Base-by-base conservation (phyloP, 106 monocot species). In the Dendrobium chrysotoxum region DNA sequence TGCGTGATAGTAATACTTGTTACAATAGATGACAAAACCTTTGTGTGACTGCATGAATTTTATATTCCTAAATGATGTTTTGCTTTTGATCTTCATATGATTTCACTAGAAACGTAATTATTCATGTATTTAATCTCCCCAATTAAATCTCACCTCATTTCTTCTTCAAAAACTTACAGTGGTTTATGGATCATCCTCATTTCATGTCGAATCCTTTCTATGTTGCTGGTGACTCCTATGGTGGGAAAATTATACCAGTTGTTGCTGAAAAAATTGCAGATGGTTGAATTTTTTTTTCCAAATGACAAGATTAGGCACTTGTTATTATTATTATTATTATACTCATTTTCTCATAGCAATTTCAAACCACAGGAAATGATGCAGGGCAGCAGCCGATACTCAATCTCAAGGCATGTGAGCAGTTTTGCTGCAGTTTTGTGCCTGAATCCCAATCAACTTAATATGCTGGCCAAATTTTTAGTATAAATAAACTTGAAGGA, bases 191-290 rank as follows among this genome's bases (percentile, higher is more conserved):
- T 44, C 44, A 76, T 26, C 78, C 53, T 4, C 30, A 57, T 26
- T 78, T 78, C 55, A 7, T 58, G 16, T 78, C 55, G 10, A 78
- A 78, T 58, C 78, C 78, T 38, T 39, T 78, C 18, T 78, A 78
- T 78, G 21, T 78, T 58, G 57, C 78, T 78, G 78, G 78, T 31
- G 78, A 78, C 28, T 78, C 78, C 17, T 78, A 78, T 57, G 78
- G 55, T 31, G 78, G 78, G 30, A 78, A 78, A 21, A 39, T 78
- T 54, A 25, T 57, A 35, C 78, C 78, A 77, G 17, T 77, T 77
- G 77, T 77, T 53, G 77, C 53, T 23, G 20, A 50, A 47, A 50
- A 25, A 28, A 3, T 77, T 28, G 26, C 46, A 25, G 46, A 50
- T 53, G 77, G 77, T 77, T 20, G 20, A 40, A 1, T 18, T 40